Conservation (phyloP, 495 filamentous ascomycete genomes). For the Penicillium robsamsonii region DNA sequence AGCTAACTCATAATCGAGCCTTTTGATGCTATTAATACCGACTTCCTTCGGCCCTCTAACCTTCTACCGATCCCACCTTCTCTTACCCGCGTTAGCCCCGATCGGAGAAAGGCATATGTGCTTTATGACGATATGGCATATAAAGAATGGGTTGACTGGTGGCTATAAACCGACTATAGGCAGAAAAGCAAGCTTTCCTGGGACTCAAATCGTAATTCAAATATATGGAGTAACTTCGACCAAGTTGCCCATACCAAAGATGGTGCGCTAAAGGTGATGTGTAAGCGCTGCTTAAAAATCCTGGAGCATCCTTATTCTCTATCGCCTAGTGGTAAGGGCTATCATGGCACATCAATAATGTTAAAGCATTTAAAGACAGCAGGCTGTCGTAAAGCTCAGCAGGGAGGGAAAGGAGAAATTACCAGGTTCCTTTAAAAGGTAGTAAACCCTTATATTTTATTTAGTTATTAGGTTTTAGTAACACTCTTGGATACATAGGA, state of each 20-base stretch:
- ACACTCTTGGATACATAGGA: background rate
- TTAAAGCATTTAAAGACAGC: slow-evolving; percentile 7
- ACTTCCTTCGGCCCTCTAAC: background rate
- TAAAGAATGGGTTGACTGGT: slow-evolving; percentile 8
- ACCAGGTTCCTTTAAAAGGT: slow-evolving; percentile 5
- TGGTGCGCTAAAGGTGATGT: slow-evolving; percentile 13
- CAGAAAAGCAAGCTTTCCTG: slow-evolving; percentile 8
- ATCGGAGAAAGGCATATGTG: background rate
- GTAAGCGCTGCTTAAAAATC: slow-evolving; percentile 3
- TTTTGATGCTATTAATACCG: background rate
- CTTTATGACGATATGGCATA: slow-evolving; percentile 10
- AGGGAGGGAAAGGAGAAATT: slow-evolving; percentile 30
- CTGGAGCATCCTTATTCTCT: slow-evolving; percentile 9
- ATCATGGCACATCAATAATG: slow-evolving; percentile 15
- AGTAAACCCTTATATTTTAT: background rate
- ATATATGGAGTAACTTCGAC: slow-evolving; percentile 8
- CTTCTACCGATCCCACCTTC: background rate
- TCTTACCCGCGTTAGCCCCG: background rate
- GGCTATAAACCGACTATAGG: slow-evolving; percentile 6
- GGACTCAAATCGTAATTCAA: slow-evolving; percentile 2
- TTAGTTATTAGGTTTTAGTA: background rate
- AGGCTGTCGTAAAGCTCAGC: slow-evolving; percentile 24
- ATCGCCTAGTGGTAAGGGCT: background rate
- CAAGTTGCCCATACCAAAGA: slow-evolving; percentile 5
- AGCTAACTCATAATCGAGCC: background rate